Conservation (phyloP, 2,329 filamentous ascomycete species). For the Aureobasidium namibiae region DNA sequence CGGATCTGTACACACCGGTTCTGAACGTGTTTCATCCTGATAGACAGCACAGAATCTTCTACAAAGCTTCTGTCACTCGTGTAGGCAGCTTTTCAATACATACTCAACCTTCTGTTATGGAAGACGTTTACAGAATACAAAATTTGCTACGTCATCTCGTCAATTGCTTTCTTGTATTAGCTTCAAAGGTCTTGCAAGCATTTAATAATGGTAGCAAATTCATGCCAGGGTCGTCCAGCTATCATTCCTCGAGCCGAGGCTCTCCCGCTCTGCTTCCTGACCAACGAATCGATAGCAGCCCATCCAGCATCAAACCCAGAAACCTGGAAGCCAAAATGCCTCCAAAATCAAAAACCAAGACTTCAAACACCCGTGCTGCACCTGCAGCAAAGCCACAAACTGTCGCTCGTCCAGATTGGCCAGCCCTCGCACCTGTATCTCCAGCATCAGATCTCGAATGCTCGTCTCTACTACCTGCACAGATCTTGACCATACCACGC, state of each 20-base stretch:
- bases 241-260: neutral
- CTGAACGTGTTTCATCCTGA: no score
- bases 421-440: slow-evolving; percentile 59
- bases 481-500: slow-evolving; percentile 64
- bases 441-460: slow-evolving; percentile 57
- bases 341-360: slow-evolving; percentile 16
- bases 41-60: no score
- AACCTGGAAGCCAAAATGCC: no score
- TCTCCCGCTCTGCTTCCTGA: neutral
- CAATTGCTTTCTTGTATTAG: no score
- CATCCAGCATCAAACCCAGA: no score
- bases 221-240: neutral
- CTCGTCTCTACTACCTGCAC: slow-evolving; percentile 49
- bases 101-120: no score
- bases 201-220: neutral
- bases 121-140: no score
- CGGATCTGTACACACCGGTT: no score
- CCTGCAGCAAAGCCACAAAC: slow-evolving; percentile 12
- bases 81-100: no score
- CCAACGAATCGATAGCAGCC: no score
- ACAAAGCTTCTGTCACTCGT: no score
- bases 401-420: slow-evolving; percentile 52
- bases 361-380: neutral
- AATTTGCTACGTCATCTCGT: no score
- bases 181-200: neutral